Evolutionary conservation across 495 filamentous ascomycete genomes (phyloP).

Genomic region (Clohesyomyces aquaticus): DNA sequence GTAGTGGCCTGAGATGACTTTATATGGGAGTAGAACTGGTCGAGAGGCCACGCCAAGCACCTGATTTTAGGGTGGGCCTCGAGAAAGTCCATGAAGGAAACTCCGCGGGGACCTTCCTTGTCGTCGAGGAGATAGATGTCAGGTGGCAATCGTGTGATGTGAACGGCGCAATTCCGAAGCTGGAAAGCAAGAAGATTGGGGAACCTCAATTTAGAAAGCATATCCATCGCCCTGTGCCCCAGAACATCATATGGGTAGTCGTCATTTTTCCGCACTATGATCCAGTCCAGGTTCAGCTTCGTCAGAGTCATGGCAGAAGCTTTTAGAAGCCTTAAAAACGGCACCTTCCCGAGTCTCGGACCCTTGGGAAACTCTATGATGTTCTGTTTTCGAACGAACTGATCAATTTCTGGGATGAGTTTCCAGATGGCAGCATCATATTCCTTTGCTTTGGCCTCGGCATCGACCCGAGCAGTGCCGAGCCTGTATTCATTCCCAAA

Average conservation of each 20-base stretch:
- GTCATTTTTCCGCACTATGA: slow-evolving; percentile 26
- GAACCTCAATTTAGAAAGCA: slow-evolving; percentile 35
- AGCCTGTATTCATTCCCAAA: slow-evolving; percentile 9
- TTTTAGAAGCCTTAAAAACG: slow-evolving; percentile 24
- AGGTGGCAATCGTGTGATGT: slow-evolving; percentile 25
- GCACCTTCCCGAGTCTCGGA: slow-evolving; percentile 1
- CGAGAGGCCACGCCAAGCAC: slow-evolving; percentile 46
- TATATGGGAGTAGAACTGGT: slow-evolving; percentile 41
- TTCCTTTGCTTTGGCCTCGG: slow-evolving; percentile 17
- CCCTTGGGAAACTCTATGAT: not conserved
- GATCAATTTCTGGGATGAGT: slow-evolving; percentile 19
- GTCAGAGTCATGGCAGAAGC: slow-evolving; percentile 36
- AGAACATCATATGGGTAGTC: not conserved
- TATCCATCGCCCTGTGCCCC: slow-evolving; percentile 7
- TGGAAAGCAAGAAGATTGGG: slow-evolving; percentile 44
- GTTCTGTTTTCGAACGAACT: slow-evolving; percentile 11
- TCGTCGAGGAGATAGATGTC: slow-evolving; percentile 41
- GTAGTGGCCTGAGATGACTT: slow-evolving; percentile 8
- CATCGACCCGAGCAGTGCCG: too few relatives aligned
- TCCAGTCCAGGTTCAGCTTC: slow-evolving; percentile 44
- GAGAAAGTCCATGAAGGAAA: slow-evolving; percentile 41
- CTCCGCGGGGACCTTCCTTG: not conserved
- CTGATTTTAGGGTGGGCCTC: slow-evolving; percentile 44
- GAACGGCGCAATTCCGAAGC: slow-evolving; percentile 42
- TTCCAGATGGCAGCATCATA: slow-evolving; percentile 28